Evolutionary conservation across 73 alveolate genomes (phyloP), one percentile per base, ranked within the genome.

Genomic region (Diophrys sp.): DNA sequence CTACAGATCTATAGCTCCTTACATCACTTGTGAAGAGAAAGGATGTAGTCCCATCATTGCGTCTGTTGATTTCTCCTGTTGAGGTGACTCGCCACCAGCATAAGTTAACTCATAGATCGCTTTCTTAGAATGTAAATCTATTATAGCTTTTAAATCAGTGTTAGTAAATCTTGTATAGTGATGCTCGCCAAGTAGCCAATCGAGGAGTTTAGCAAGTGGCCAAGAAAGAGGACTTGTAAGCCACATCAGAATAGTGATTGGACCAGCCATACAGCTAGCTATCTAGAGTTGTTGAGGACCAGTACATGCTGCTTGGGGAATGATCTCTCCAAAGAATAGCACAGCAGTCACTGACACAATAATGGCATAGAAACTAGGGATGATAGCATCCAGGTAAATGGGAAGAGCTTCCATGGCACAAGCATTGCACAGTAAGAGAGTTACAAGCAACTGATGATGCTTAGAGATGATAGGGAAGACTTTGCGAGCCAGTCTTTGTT

Each of bases 341-440:
- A 95, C 86, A 1, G 96, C 93, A 1, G 95, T 88, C 28, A 95
- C 97, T 73, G 99, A 95, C 23, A 96, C 75, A 14, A 96, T 67
- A 55, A 96, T 89, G n/a, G 99, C 98, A 83, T 91, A 79, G 83
- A 91, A 86, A 66, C 94, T 92, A 31, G 97, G 95, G 1, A 94
- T 95, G 29, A 96, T 73, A 77, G 93, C 91, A 76, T 96, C 96
- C 62, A 96, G 81, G 72, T 91, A 89, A 31, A 96, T 93, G 14
- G 99, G 99, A 73, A 95, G 87, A 1, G 98, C 96, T 85, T 96
- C 99, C 91, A 95, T 86, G 11, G 99, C 98, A 56, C 88, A 78
- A 24, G 99, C 98, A 91, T 96, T 96, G 29, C 97, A 95, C 1
- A 96, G 88, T 23, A 96, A 87, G 53, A 96, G 90, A 71, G 99